Base-by-base conservation (phyloP, 331 rosid species). In the Quercus tomentella region DNA sequence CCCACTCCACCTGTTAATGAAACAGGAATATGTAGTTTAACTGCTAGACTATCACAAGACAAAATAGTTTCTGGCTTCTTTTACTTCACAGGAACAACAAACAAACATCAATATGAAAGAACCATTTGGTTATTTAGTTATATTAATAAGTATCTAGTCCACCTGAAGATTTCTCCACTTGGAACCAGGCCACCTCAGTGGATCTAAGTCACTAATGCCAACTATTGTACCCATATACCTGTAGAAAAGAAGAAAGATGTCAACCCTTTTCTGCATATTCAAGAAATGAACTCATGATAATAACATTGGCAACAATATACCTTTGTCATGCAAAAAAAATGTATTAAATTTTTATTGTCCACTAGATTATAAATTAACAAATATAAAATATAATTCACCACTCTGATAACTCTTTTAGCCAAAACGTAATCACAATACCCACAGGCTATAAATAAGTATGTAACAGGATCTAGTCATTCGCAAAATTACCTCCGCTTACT, bases 141-240 rank as follows among this genome's bases (percentile, higher is more conserved):
- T 51, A 17, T 56, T 55, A 15, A 26, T 56, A 56, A 76, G 31
- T 49, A 31, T 26, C 6, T 30, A 22, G 52, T 51, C 73, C 72
- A 94, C 98, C 98, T 93, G 99, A 88, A 96, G 86, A 85, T 93
- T 96, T 86, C 98, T 82, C 99, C 99, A 96, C 85, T 90, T 93
- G 52, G 99, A 96, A 79, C 92, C 92, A 52, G 98, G 92, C 99
- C 99, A 96, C 77, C 99, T 90, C 73, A 96, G 85, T 73, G 98
- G 98, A 88, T 96, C 99, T 52, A 92, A 81, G 75, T 96, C 98
- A 76, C 89, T 87, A 52, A 87, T 87, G n/a, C 94, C 97, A 5
- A 90, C 90, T 76, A 96, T 84, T 4, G 98, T 93, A 30, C 99
- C 99, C 98, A 96, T 96, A 72, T 90, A 96, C 79, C 99, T 93